Evolutionary conservation across 306 rosid genomes (phyloP).

Genomic region (Cicer arietinum): DNA sequence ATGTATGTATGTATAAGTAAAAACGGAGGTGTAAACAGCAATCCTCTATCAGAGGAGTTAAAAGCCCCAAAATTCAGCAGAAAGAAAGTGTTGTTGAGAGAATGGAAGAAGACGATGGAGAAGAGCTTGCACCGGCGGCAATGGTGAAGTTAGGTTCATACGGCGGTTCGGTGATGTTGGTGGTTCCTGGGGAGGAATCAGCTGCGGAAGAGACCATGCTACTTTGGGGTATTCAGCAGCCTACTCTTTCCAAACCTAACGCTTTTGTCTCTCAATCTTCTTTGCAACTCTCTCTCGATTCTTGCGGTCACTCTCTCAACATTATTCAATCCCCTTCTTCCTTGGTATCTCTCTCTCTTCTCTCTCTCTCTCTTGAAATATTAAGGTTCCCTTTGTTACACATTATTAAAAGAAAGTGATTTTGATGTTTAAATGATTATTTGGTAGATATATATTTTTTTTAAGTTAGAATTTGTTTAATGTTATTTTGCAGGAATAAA

Average conservation of each 20-base stretch:
- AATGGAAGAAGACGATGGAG: conserved; percentile 31
- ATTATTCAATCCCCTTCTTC: conserved; percentile 91
- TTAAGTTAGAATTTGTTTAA: no score
- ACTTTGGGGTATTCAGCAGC: conserved; percentile 84
- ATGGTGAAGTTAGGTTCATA: conserved; percentile 60
- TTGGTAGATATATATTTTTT: no score
- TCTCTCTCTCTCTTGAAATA: neutral
- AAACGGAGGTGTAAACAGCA: no score
- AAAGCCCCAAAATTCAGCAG: no score
- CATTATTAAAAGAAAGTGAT: no score
- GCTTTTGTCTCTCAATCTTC: conserved; percentile 79
- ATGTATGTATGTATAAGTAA: no score
- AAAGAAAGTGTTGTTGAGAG: neutral
- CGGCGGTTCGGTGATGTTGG: conserved; percentile 55
- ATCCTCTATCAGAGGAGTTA: no score
- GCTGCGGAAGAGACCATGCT: conserved; percentile 90
- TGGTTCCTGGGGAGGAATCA: conserved; percentile 52
- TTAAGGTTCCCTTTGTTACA: no score
- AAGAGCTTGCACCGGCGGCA: conserved; percentile 35
- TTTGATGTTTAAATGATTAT: no score
- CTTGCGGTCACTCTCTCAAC: conserved; percentile 85
- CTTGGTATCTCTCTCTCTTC: conserved; percentile 48
- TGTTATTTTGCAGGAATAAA: no score
- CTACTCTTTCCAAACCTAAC: conserved; percentile 75
- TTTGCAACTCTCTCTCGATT: conserved; percentile 63